Conservation (phyloP, 2,329 filamentous ascomycete genomes). For the Tolypocladium endophyticum region DNA sequence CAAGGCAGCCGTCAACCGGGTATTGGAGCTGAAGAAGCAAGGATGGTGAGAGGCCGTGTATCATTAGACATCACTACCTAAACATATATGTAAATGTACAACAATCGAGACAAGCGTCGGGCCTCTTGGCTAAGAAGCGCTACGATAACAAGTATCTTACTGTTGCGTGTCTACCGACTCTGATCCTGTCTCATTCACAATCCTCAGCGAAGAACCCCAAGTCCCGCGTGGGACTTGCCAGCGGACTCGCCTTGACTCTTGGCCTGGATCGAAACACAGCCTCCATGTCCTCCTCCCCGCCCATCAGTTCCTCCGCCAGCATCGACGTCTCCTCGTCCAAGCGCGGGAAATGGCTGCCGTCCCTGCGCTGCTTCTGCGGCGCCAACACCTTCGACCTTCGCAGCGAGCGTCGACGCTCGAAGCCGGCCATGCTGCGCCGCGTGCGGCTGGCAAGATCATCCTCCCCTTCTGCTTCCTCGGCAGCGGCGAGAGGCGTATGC, state of each 20-base stretch:
- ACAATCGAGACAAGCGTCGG: background rate
- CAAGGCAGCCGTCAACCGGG: constrained; percentile 49
- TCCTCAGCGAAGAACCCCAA: constrained; percentile 4
- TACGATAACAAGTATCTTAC: background rate
- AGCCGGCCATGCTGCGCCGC: constrained; percentile 50
- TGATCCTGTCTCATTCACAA: background rate
- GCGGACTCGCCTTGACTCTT: constrained; percentile 66
- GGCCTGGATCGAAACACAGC: constrained; percentile 80
- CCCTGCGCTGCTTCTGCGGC: constrained; percentile 23
- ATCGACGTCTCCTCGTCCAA: constrained; percentile 38
- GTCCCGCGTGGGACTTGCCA: constrained; percentile 36
- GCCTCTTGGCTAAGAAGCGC: too few species aligned
- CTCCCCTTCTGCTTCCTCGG: constrained; percentile 15
- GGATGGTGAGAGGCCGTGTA: constrained; percentile 50
- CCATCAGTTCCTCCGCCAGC: constrained; percentile 59
- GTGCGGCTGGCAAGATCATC: constrained; percentile 48
- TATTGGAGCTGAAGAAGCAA: constrained; percentile 61
- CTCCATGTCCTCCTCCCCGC: constrained; percentile 58
- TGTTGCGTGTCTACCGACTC: background rate
- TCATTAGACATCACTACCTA: background rate
- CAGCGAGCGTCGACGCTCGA: constrained; percentile 43
- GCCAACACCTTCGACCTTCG: constrained; percentile 29
- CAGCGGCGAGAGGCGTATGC: background rate
- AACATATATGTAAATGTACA: background rate
- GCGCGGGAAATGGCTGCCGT: constrained; percentile 35